Conservation (phyloP, 257 asterid genomes). For the Primulina tabacum region DNA sequence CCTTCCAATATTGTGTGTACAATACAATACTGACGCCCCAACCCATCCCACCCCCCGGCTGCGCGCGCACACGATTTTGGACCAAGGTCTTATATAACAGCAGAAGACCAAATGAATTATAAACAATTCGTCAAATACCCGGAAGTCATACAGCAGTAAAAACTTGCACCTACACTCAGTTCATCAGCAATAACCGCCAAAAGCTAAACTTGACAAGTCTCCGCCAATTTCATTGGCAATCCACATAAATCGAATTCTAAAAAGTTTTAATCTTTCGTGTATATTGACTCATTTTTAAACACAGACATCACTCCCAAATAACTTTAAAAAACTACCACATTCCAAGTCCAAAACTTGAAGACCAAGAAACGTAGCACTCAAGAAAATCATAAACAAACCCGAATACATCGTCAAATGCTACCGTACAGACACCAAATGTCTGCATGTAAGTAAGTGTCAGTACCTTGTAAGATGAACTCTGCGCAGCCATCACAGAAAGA, state of each 20-base stretch:
- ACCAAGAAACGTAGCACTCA: conserved; percentile 2
- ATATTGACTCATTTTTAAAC: neutral
- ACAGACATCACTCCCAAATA: no score
- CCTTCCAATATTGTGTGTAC: conserved; percentile 10
- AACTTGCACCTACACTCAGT: no score
- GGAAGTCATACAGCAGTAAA: neutral
- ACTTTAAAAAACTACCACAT: neutral
- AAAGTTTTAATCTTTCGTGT: neutral
- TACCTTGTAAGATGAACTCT: conserved; percentile 65
- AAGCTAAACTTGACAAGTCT: neutral
- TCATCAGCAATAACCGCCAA: neutral
- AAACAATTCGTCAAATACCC: conserved; percentile 31
- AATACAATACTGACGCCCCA: neutral
- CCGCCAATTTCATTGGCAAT: conserved; percentile 15
- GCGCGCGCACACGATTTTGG: no score
- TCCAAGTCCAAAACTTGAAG: conserved; percentile 13
- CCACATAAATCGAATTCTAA: neutral
- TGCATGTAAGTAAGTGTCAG: neutral
- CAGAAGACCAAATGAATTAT: neutral
- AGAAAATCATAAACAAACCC: neutral
- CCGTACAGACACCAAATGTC: neutral
- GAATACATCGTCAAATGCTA: neutral
- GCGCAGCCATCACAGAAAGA: conserved; percentile 59
- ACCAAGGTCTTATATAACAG: neutral
- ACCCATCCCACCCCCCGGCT: no score